Conservation (phyloP, 345 rosid species). For the Melastoma malabathricum region DNA sequence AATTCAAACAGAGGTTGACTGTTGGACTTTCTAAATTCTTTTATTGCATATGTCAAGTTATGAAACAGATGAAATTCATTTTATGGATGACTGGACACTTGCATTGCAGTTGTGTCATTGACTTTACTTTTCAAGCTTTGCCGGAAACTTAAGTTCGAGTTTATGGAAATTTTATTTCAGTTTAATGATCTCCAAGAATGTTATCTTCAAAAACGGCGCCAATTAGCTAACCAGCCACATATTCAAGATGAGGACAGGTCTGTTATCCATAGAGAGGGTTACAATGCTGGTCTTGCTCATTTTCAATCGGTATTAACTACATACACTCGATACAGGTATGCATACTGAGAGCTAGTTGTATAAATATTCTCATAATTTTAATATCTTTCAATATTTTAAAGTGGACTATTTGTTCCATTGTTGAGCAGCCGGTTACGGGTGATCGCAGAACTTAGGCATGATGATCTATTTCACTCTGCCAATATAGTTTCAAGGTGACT, state of each 20-base stretch:
- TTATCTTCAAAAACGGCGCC: constrained; percentile 91
- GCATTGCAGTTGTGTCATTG: no score
- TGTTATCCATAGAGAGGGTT: constrained; percentile 64
- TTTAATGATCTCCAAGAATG: constrained; percentile 90
- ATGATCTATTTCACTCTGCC: constrained; percentile 93
- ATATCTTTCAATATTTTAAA: no score
- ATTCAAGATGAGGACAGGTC: constrained; percentile 50
- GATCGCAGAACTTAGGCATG: constrained; percentile 89
- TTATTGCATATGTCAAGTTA: no score
- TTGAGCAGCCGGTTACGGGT: constrained; percentile 77
- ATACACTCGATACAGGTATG: constrained; percentile 82
- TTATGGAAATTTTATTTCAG: constrained; percentile 25
- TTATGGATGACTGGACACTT: no score
- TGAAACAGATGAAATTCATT: no score
- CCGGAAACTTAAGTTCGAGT: not conserved
- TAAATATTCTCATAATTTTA: no score
- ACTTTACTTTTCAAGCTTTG: not conserved
- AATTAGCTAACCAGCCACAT: constrained; percentile 44
- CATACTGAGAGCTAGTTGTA: not conserved
- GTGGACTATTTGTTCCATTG: constrained; percentile 3
- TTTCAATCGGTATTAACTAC: constrained; percentile 82
- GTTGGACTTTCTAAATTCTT: no score
- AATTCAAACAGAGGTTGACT: no score
- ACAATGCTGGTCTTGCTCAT: constrained; percentile 70
- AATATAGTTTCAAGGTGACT: constrained; percentile 91